These are phyloP conservation scores for Cadophora gregata DNA, from an alignment of 2,329 filamentous ascomycete genomes.

Conservation along the genomic window DNA sequence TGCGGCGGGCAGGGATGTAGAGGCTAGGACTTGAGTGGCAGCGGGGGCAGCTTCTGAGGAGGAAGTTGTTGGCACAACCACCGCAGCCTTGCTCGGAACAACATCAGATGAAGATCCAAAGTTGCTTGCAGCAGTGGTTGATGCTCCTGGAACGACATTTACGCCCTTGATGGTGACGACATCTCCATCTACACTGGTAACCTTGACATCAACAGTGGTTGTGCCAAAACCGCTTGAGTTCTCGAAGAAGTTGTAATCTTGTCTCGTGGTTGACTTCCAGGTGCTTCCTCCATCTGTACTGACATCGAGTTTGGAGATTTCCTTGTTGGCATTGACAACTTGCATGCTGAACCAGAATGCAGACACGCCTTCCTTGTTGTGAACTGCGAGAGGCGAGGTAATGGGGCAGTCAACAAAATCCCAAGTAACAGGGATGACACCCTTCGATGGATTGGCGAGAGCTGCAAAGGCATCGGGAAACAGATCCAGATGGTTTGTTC, in stretches of 20 bases:
- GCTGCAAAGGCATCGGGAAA: conserved; percentile 57
- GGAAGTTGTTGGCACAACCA: neutral
- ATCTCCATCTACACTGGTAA: conserved; percentile 60
- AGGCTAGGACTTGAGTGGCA: conserved; percentile 2
- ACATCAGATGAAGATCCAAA: conserved; percentile 29
- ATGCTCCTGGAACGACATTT: conserved; percentile 43
- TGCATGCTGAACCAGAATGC: conserved; percentile 66
- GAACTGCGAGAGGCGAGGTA: conserved; percentile 53
- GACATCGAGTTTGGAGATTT: conserved; percentile 62
- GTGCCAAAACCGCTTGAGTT: conserved; percentile 61
- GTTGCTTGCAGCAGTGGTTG: conserved; percentile 37
- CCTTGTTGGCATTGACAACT: conserved; percentile 66
- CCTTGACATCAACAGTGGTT: conserved; percentile 58
- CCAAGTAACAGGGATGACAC: conserved; percentile 57
- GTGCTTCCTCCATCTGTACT: conserved; percentile 63
- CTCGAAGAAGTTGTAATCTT: conserved; percentile 68
- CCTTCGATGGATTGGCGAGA: conserved; percentile 52
- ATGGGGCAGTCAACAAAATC: conserved; percentile 58
- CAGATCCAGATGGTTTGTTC: conserved; percentile 59
- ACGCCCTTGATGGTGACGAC: conserved; percentile 59
- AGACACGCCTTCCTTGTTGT: conserved; percentile 59
- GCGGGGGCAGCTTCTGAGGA: neutral
- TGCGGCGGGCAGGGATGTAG: neutral
- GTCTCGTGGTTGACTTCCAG: conserved; percentile 61
- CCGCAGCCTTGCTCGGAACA: neutral